These are phyloP conservation scores for Fistulinella cinereoalba DNA, from an alignment of 1,284 basidiomycete genomes.

Conservation along the genomic window DNA sequence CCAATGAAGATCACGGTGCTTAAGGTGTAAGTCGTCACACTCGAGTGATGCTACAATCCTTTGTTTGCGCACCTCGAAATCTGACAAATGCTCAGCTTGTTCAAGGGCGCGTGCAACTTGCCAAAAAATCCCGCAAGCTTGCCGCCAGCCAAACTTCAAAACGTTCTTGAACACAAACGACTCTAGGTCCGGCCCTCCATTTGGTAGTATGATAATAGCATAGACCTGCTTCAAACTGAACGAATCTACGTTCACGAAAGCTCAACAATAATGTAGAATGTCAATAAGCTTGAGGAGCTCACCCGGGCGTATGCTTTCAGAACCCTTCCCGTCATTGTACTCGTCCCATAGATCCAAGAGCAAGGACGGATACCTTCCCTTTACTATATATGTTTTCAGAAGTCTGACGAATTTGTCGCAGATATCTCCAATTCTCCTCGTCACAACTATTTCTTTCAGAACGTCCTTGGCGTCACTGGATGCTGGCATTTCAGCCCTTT, in stretches of 20 bases:
- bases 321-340: slow-evolving; percentile 68
- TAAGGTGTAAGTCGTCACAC: slow-evolving; percentile 11
- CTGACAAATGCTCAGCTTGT: slow-evolving; percentile 72
- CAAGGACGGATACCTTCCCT: slow-evolving; percentile 77
- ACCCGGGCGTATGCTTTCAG: slow-evolving; percentile 88
- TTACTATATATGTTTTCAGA: slow-evolving; percentile 79
- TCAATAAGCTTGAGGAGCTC: slow-evolving; percentile 10
- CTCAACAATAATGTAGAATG: slow-evolving; percentile 6
- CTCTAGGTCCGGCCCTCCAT: slow-evolving; percentile 90
- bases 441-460: slow-evolving; percentile 85
- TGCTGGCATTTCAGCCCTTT: slow-evolving; percentile 54
- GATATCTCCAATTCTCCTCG: slow-evolving; percentile 70
- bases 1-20: slow-evolving; percentile 98
- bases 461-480: slow-evolving; percentile 75
- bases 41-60: neutral
- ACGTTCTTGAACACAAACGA: slow-evolving; percentile 60
- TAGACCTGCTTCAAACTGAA: slow-evolving; percentile 78
- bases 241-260: slow-evolving; percentile 48
- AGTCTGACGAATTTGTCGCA: slow-evolving; percentile 78
- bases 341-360: slow-evolving; percentile 86
- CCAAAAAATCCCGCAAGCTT: slow-evolving; percentile 89
- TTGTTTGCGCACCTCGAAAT: slow-evolving; percentile 74
- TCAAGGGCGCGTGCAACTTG: slow-evolving; percentile 79
- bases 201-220: slow-evolving; percentile 83
- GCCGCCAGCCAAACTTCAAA: slow-evolving; percentile 67